phyloP scores from a whole-genome alignment of 179 eudicot genomes.

The Spergularia azorica region DNA sequence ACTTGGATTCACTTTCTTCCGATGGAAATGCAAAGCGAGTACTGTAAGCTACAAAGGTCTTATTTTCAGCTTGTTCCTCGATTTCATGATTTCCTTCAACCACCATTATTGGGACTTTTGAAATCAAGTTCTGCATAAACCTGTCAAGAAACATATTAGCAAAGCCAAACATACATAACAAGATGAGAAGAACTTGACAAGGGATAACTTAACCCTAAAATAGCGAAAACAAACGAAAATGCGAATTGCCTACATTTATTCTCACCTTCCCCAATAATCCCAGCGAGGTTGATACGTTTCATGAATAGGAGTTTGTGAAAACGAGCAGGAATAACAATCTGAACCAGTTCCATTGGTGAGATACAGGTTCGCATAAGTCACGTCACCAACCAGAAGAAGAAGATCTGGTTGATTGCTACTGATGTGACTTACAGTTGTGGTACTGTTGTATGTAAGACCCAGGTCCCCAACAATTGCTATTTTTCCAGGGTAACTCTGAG shows the following conservation, averaged over 20 bases:
- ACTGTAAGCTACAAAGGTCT: constrained; percentile 81
- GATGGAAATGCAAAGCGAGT: constrained; percentile 96
- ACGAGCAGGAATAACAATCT: constrained; percentile 89
- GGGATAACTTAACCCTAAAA: too few species aligned
- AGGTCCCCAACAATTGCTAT: constrained; percentile 87
- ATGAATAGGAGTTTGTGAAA: constrained; percentile 79
- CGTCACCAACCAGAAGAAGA: constrained; percentile 80
- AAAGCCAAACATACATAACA: background rate
- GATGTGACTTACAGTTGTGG: constrained; percentile 72
- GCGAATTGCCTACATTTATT: background rate
- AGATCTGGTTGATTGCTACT: constrained; percentile 79
- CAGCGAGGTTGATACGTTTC: constrained; percentile 98
- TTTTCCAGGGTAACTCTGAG: constrained; percentile 56
- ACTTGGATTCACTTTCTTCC: constrained; percentile 73
- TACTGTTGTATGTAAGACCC: constrained; percentile 87
- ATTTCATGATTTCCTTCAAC: constrained; percentile 97
- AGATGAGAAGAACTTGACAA: background rate
- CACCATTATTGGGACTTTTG: constrained; percentile 88
- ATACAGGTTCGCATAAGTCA: constrained; percentile 85
- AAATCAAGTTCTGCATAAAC: constrained; percentile 78
- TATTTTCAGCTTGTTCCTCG: constrained; percentile 69
- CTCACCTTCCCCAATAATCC: constrained; percentile 98
- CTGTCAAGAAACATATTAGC: constrained; percentile 38
- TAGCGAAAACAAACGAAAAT: background rate
- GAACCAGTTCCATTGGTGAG: constrained; percentile 92